A percentile compares a stretch with the other conserved stretches of the same genome.
phyloP scores from a whole-genome alignment of 495 filamentous ascomycete genomes.

The Xylaria castorea region DNA sequence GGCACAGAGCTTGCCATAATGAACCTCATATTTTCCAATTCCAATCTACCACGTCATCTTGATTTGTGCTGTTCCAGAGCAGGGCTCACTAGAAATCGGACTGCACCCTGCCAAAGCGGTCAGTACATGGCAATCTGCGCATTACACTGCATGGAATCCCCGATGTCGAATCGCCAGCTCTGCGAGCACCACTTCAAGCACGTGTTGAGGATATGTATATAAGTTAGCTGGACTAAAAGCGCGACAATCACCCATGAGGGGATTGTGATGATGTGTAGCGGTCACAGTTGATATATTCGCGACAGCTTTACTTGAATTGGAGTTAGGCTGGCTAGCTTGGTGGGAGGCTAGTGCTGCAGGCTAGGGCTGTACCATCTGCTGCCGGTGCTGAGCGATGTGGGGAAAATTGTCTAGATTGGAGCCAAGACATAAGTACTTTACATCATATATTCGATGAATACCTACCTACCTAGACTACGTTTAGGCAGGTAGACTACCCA shows the following conservation, averaged over 20 bases:
- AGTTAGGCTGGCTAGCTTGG: neutral
- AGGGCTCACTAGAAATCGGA: neutral
- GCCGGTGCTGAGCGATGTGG: conserved; percentile 4
- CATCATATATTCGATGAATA: conserved; percentile 8
- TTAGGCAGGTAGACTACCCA: neutral
- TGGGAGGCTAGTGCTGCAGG: neutral
- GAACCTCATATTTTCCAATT: neutral
- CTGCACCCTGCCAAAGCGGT: neutral
- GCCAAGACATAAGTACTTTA: conserved; percentile 1
- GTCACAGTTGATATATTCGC: neutral
- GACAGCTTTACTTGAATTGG: neutral
- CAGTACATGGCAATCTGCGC: neutral
- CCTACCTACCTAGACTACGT: neutral
- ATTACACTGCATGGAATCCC: neutral
- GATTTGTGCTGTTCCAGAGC: neutral
- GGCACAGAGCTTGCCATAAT: neutral
- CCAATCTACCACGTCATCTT: conserved; percentile 15
- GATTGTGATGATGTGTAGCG: neutral
- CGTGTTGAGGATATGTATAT: no score
- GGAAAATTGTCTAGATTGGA: neutral
- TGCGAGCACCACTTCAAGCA: no score
- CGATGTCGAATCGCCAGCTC: neutral
- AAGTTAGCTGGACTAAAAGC: neutral
- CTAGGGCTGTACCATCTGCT: conserved; percentile 15
- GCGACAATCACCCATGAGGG: no score